Base-by-base conservation (phyloP, 306 rosid species). In the Citrullus mucosospermus region DNA sequence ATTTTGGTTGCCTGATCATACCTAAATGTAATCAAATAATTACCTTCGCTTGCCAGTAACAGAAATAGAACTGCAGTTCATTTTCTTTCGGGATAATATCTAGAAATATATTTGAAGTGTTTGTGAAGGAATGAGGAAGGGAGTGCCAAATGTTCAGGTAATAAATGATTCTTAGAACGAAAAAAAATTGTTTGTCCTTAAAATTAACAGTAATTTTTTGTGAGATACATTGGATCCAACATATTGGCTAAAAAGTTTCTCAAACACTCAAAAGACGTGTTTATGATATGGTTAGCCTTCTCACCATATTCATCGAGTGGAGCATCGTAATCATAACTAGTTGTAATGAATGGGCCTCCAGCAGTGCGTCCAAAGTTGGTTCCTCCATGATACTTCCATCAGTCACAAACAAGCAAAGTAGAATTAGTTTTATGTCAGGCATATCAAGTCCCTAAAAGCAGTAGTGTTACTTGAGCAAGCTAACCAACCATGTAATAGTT, bases 321-420 rank as follows among this genome's bases (percentile, higher is more conserved):
- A 59, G 98, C 97, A 84, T 94, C 96, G 81, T 94, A 94, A 79
- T 94, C 98, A 72, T 94, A 94, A 79, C 96, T 94, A 69, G 98
- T 88, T 66, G 98, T 90, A 44, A 94, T 81, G 89, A 94, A 92
- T 54, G 98, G 98, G 12, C 98, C 98, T 54, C 98, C 98, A 81
- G 98, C 95, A 41, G 96, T 87, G 80, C 98, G 90, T 81, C 98
- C 98, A 18, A 94, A 94, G 84, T 94, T 94, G 67, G 98, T 94
- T 87, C 98, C 98, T 86, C 98, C 98, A 67, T 94, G 97, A 81
- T 94, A 94, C 98, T 94, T 84, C 70, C 78, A 88, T 60, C 78
- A 73, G 76, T 73, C 82, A 81, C 16, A 79, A 60, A 83, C 54
- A 34, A 25, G 30, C 46, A 51, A 38, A 60, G 2, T 15, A 13